Percentiles rank a stretch among this genome's conserved stretches.
Evolutionary conservation across 768 basidiomycete species (phyloP).

Genomic region (Mycena chlorophos): DNA sequence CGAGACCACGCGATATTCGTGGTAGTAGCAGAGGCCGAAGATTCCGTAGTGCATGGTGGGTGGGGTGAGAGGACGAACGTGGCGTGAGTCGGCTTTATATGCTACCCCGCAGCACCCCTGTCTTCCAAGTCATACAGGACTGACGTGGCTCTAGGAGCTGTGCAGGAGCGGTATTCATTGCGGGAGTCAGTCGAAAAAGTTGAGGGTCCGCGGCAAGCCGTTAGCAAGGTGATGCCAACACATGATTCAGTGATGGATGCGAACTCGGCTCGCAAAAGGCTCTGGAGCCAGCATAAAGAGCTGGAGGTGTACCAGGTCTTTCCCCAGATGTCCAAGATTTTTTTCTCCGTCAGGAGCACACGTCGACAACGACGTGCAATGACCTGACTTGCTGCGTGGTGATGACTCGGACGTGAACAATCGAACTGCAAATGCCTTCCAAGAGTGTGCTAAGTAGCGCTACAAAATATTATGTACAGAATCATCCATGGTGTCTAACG

Average conservation of each 20-base stretch:
- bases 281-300: too few relatives aligned
- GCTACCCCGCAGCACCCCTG: neutral
- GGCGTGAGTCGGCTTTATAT: neutral
- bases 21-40: constrained; percentile 13
- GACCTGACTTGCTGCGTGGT: too few relatives aligned
- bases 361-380: too few relatives aligned
- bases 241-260: too few relatives aligned
- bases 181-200: neutral
- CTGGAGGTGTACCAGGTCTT: neutral
- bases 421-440: too few relatives aligned
- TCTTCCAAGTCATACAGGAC: neutral
- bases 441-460: too few relatives aligned
- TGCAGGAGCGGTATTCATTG: neutral
- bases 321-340: neutral
- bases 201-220: too few relatives aligned
- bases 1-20: constrained; percentile 7
- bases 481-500: neutral
- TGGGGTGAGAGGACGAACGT: neutral
- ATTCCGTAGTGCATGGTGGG: constrained; percentile 1
- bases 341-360: too few relatives aligned
- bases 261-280: too few relatives aligned
- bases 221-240: too few relatives aligned
- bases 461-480: neutral
- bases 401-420: too few relatives aligned
- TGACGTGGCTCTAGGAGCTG: neutral